Conservation (phyloP, 805 yeast genomes). For the Ogataea salicorniae region DNA sequence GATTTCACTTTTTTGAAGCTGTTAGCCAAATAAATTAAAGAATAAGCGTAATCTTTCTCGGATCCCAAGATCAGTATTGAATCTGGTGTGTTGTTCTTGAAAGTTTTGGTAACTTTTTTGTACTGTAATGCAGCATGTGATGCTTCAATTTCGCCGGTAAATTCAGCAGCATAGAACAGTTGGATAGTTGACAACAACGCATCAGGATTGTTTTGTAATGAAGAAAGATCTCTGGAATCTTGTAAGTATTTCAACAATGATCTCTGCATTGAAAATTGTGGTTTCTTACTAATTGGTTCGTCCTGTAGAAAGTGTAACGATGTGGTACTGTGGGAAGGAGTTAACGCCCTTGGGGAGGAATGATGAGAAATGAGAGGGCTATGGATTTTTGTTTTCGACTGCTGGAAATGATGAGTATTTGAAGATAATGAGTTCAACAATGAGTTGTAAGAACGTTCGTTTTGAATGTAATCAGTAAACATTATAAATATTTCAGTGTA, state of each 20-base stretch:
- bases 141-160: background rate
- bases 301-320: background rate
- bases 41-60: conserved; percentile 20
- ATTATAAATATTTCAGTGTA: too few relatives aligned
- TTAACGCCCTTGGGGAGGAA: background rate
- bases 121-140: background rate
- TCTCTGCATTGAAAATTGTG: background rate
- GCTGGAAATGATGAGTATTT: too few relatives aligned
- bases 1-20: conserved; percentile 9
- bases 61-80: conserved; percentile 13
- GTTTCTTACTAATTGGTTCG: background rate
- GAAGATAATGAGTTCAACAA: too few relatives aligned
- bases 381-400: too few relatives aligned
- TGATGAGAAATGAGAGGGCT: background rate
- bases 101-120: conserved; percentile 1
- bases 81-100: conserved; percentile 6
- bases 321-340: background rate
- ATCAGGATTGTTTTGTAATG: conserved; percentile 16
- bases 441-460: too few relatives aligned
- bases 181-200: conserved; percentile 17
- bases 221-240: conserved; percentile 6
- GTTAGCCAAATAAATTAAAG: conserved; percentile 16
- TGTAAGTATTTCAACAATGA: background rate
- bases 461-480: too few relatives aligned
- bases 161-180: conserved; percentile 8